Evolutionary conservation across 2,329 filamentous ascomycete genomes (phyloP).

Genomic region (Emmonsia crescens): DNA sequence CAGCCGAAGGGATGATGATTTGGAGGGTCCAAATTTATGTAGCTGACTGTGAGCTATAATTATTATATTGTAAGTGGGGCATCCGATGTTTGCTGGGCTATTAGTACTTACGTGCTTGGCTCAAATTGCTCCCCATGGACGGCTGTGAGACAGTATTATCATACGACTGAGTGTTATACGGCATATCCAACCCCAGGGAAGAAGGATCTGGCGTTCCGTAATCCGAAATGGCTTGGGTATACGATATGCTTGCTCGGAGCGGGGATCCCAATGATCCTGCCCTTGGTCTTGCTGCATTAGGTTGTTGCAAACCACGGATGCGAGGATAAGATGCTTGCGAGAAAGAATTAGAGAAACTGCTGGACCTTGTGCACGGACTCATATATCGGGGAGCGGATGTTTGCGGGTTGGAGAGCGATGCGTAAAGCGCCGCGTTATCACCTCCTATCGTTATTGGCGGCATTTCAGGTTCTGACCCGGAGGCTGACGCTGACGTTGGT

Average conservation of each 20-base stretch:
- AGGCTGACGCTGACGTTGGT: conserved; percentile 10
- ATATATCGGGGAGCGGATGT: conserved; percentile 5
- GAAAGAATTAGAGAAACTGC: conserved; percentile 10
- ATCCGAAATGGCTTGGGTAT: conserved; percentile 7
- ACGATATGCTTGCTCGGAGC: conserved; percentile 7
- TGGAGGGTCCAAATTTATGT: background rate
- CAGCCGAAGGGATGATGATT: background rate
- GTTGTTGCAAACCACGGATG: conserved; percentile 7
- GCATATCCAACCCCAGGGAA: conserved; percentile 1
- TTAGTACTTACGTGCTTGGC: background rate
- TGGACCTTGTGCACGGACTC: conserved; percentile 7
- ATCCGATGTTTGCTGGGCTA: background rate
- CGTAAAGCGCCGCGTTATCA: conserved; percentile 17
- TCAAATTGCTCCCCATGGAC: background rate
- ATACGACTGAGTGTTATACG: conserved; percentile 1
- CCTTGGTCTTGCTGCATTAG: conserved; percentile 4
- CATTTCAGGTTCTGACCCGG: conserved; percentile 20
- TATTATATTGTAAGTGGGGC: background rate
- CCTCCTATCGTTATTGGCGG: conserved; percentile 18
- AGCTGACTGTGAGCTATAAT: background rate
- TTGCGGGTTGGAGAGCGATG: conserved; percentile 18
- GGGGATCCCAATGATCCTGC: conserved; percentile 9
- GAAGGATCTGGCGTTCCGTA: conserved; percentile 6
- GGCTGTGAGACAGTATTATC: background rate
- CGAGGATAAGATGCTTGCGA: conserved; percentile 3